Conservation (phyloP, 2,329 filamentous ascomycete genomes). For the Neonectria magnoliae region DNA sequence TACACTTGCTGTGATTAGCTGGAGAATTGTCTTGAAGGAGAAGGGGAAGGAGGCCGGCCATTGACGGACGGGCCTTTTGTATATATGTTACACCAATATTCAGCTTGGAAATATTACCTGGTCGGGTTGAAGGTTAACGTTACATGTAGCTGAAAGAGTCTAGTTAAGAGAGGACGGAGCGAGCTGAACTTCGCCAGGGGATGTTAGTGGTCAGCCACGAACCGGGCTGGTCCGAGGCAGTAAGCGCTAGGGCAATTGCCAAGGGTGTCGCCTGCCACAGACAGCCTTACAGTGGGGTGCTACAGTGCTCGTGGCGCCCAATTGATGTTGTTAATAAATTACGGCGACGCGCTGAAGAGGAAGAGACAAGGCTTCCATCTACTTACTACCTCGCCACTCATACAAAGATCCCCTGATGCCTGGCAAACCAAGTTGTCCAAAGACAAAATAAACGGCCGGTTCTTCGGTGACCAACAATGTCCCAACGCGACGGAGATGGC, state of each 20-base stretch:
- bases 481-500: slow-evolving; percentile 19
- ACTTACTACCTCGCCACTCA: no score
- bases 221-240: not conserved
- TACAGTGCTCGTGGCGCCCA: not conserved
- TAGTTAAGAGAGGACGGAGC: not conserved
- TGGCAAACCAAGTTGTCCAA: not conserved
- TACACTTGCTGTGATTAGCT: not conserved
- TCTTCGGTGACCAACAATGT: not conserved
- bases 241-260: not conserved
- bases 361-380: no score
- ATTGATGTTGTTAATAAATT: not conserved
- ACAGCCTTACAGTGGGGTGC: not conserved
- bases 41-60: not conserved
- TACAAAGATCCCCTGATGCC: not conserved
- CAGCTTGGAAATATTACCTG: slow-evolving; percentile 9
- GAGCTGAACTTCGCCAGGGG: not conserved
- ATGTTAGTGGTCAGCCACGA: not conserved
- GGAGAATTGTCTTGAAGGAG: not conserved
- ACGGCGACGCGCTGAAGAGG: not conserved
- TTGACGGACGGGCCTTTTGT: slow-evolving; percentile 22
- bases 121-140: not conserved
- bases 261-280: not conserved
- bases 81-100: slow-evolving; percentile 9
- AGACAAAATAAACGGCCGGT: not conserved
- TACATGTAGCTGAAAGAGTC: not conserved